Evolutionary conservation across 176 grass and related monocot species (phyloP).

Genomic region (Cenchrus fungigraminus): DNA sequence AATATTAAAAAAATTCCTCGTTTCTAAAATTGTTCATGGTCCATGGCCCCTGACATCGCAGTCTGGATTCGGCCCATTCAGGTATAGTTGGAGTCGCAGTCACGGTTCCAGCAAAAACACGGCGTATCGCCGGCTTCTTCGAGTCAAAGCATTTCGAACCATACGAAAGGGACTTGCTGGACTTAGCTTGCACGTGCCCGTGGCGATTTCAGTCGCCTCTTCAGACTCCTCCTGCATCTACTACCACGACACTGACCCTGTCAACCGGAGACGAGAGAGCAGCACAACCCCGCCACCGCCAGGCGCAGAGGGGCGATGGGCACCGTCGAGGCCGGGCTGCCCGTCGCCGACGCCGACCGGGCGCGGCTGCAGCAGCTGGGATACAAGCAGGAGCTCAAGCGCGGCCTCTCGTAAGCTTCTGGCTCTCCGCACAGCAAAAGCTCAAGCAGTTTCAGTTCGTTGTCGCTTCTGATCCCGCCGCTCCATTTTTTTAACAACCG

Average conservation of each 20-base stretch:
- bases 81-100: no score
- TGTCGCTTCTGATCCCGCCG: not conserved
- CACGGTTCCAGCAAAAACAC: no score
- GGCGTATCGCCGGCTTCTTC: no score
- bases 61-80: no score
- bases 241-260: not conserved
- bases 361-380: slow-evolving; percentile 51
- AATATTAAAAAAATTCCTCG: no score
- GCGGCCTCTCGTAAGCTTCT: slow-evolving; percentile 43
- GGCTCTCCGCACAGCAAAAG: no score
- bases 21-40: no score
- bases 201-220: not conserved
- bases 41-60: no score
- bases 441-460: not conserved
- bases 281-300: no score
- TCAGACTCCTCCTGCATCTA: not conserved
- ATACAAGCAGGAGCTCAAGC: slow-evolving; percentile 69
- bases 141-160: not conserved
- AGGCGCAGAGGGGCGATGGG: not conserved
- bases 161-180: not conserved
- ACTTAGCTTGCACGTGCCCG: not conserved
- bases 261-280: not conserved
- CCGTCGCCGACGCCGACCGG: slow-evolving; percentile 26
- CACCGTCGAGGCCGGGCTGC: slow-evolving; percentile 1
- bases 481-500: not conserved